Evolutionary conservation across 2,329 filamentous ascomycete species (phyloP).

Genomic region (Sporothrix phasma): DNA sequence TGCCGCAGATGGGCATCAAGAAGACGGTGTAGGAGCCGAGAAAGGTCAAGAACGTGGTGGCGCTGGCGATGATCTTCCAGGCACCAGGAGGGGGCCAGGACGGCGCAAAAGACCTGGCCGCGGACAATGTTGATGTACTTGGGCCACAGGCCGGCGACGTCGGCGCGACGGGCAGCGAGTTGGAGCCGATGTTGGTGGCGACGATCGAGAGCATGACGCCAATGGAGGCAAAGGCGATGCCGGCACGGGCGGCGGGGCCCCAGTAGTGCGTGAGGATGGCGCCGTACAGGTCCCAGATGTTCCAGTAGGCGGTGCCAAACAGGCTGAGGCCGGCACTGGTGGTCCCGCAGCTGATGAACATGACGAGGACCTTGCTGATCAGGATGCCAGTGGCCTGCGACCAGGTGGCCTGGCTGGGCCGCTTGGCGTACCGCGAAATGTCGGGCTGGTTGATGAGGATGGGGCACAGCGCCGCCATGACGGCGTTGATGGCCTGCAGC

Average conservation of each 20-base stretch:
- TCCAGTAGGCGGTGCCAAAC: constrained; percentile 29
- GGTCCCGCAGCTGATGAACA: constrained; percentile 30
- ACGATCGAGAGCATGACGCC: constrained; percentile 27
- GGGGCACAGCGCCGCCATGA: constrained; percentile 14
- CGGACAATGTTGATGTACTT: constrained; percentile 33
- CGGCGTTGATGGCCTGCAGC: constrained; percentile 16
- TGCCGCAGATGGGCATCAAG: constrained; percentile 29
- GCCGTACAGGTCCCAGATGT: constrained; percentile 34
- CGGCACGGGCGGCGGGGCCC: constrained; percentile 28
- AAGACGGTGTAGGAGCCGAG: constrained; percentile 33
- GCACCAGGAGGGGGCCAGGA: constrained; percentile 29
- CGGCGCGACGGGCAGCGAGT: constrained; percentile 32
- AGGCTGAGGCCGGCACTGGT: constrained; percentile 13
- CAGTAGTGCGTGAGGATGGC: constrained; percentile 32
- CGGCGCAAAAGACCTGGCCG: constrained; percentile 31
- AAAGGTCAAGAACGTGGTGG: constrained; percentile 33
- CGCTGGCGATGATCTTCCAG: constrained; percentile 20
- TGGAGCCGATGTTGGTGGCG: constrained; percentile 32
- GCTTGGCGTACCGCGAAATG: constrained; percentile 29
- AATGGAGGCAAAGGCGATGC: constrained; percentile 29
- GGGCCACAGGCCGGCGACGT: constrained; percentile 32
- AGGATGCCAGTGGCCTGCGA: constrained; percentile 29
- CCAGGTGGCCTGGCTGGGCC: constrained; percentile 22
- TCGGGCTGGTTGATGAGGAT: constrained; percentile 27
- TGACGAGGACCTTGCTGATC: constrained; percentile 30